phyloP scores from a whole-genome alignment of 1,284 basidiomycete species.

The Pisolithus thermaeus region DNA sequence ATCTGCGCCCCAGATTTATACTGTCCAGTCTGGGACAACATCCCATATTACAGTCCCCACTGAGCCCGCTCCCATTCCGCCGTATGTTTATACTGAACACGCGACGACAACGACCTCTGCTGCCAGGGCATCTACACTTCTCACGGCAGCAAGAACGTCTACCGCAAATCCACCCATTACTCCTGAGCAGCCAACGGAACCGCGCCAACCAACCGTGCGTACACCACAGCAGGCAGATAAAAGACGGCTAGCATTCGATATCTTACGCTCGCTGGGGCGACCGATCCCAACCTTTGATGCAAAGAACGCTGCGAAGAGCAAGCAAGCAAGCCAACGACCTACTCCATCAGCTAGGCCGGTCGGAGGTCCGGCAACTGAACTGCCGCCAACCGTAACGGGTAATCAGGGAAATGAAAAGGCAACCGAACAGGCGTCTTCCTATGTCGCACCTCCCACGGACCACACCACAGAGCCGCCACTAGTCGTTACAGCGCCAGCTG shows the following conservation, averaged over 20 bases:
- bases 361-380: neutral
- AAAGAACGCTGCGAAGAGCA: neutral
- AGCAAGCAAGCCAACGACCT: neutral
- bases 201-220: slow-evolving; percentile 8
- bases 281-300: neutral
- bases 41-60: neutral
- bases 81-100: too few species aligned
- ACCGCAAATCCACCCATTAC: slow-evolving; percentile 3
- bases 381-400: neutral
- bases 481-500: neutral
- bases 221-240: slow-evolving; percentile 34
- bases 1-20: neutral
- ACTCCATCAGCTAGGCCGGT: neutral
- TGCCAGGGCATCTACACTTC: neutral
- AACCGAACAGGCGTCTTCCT: neutral
- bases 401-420: too few species aligned
- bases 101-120: neutral
- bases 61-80: slow-evolving; percentile 1
- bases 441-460: neutral
- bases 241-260: slow-evolving; percentile 37
- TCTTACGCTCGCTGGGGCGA: slow-evolving; percentile 35
- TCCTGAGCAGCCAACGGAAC: slow-evolving; percentile 4
- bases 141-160: neutral
- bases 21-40: neutral
- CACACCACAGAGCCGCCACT: neutral